Evolutionary conservation across 2,329 filamentous ascomycete genomes (phyloP).

Genomic region (Setomelanomma holmii): DNA sequence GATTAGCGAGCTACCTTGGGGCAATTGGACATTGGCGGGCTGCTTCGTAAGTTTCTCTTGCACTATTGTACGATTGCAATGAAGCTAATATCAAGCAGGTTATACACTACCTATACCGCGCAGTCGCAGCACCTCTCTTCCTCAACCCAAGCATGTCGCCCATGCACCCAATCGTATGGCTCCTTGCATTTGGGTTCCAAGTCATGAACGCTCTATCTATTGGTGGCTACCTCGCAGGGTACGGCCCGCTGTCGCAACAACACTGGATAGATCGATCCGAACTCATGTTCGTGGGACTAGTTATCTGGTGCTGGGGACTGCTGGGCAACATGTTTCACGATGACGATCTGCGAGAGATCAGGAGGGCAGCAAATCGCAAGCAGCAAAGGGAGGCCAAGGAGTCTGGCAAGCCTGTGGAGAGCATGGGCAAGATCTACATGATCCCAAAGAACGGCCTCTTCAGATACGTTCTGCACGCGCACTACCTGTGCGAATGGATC

Average conservation of each 20-base stretch:
- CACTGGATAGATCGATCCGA: constrained; percentile 58
- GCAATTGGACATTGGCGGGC: constrained; percentile 76
- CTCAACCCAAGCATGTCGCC: constrained; percentile 91
- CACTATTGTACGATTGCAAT: background rate
- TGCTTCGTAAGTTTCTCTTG: constrained; percentile 61
- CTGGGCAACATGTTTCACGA: constrained; percentile 87
- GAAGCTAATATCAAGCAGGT: constrained; percentile 53
- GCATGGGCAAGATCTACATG: constrained; percentile 82
- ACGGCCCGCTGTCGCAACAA: constrained; percentile 69
- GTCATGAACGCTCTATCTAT: constrained; percentile 79
- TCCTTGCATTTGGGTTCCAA: constrained; percentile 75
- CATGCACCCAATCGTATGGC: constrained; percentile 74
- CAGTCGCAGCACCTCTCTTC: constrained; percentile 79
- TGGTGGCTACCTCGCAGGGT: constrained; percentile 81
- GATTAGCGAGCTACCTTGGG: constrained; percentile 70
- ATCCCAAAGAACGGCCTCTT: constrained; percentile 87
- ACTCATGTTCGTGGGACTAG: constrained; percentile 68
- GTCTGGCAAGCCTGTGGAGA: constrained; percentile 54
- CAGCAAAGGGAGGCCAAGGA: constrained; percentile 60
- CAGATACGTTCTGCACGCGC: constrained; percentile 81
- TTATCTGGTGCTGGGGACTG: constrained; percentile 78
- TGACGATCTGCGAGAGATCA: constrained; percentile 85
- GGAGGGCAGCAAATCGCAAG: constrained; percentile 70
- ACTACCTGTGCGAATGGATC: constrained; percentile 96
- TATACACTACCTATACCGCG: constrained; percentile 91